Percentiles rank a stretch among this genome's conserved stretches.
Conservation (phyloP, 345 rosid genomes). For the rapeseed (Brassica napus) region Da-Ae NC_063448.1:3692001-3692500, state of each 20-base stretch:
- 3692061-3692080: conserved; percentile 5
- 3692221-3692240: conserved; percentile 69
- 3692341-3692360: conserved; percentile 73
- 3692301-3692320: conserved; percentile 48
- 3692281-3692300: conserved; percentile 45
- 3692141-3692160: conserved; percentile 1
- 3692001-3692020: neutral
- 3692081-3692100: neutral
- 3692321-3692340: conserved; percentile 54
- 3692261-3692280: conserved; percentile 43
- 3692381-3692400: conserved; percentile 1
- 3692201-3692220: conserved; percentile 83
- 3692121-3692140: conserved; percentile 13
- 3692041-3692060: neutral
- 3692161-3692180: conserved; percentile 54
- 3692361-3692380: conserved; percentile 12
- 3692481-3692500: conserved; percentile 77
- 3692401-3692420: neutral
- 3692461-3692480: conserved; percentile 84
- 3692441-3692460: conserved; percentile 76
- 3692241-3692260: conserved; percentile 49
- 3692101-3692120: conserved; percentile 9
- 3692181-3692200: conserved; percentile 84
- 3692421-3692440: conserved; percentile 62
- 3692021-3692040: neutral